Conservation (phyloP, 2,329 filamentous ascomycete genomes). For the Aulographum hederae region DNA sequence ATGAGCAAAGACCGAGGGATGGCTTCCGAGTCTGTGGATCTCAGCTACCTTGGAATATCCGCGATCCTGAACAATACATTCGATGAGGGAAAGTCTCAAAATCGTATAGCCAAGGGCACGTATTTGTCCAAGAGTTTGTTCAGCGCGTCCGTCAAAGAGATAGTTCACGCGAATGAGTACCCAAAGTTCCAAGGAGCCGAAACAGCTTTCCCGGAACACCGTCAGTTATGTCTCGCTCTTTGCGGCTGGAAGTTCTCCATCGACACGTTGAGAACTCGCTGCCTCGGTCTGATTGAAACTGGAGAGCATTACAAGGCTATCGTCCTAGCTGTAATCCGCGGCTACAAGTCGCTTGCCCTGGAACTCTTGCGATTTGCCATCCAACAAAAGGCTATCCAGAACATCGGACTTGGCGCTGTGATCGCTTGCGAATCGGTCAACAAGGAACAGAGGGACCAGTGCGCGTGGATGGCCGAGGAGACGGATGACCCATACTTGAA, state of each 20-base stretch:
- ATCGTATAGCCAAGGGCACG: not conserved
- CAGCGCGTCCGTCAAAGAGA: constrained; percentile 34
- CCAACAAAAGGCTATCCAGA: constrained; percentile 44
- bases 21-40: constrained; percentile 47
- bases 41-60: constrained; percentile 58
- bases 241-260: constrained; percentile 51
- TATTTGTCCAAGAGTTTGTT: constrained; percentile 31
- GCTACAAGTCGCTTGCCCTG: constrained; percentile 48
- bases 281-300: constrained; percentile 30
- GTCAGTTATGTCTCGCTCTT: constrained; percentile 57
- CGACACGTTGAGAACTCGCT: constrained; percentile 29
- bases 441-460: constrained; percentile 41
- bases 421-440: constrained; percentile 31
- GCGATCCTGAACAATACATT: constrained; percentile 55
- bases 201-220: constrained; percentile 49
- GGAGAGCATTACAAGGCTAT: constrained; percentile 56
- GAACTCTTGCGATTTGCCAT: constrained; percentile 52
- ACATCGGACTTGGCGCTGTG: constrained; percentile 28
- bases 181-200: constrained; percentile 42
- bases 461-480: constrained; percentile 42
- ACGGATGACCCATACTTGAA: constrained; percentile 62
- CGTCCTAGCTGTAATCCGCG: constrained; percentile 57
- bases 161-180: constrained; percentile 45
- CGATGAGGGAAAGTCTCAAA: constrained; percentile 24
- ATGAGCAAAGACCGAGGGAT: constrained; percentile 51